These are phyloP conservation scores for Phytophthora pluvialis DNA, from an alignment of 352 stramenopile species.

Conservation along the genomic window DNA sequence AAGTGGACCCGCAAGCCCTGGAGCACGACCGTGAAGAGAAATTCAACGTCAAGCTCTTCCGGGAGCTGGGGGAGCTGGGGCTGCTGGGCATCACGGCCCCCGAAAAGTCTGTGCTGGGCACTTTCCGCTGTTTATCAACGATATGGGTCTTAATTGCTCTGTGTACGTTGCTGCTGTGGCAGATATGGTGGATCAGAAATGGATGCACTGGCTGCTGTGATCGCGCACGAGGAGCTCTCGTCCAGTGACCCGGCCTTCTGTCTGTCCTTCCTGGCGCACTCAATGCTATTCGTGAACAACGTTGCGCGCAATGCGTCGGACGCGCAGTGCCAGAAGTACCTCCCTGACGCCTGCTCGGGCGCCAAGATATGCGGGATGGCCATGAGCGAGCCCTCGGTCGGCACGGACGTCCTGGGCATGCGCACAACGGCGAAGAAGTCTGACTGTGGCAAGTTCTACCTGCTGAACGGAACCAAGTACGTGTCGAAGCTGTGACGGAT, in stretches of 20 bases:
- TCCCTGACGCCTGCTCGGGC: constrained; percentile 93
- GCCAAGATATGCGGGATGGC: constrained; percentile 98
- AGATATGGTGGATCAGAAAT: constrained; percentile 96
- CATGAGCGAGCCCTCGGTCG: constrained; percentile 98
- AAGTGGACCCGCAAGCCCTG: constrained; percentile 98
- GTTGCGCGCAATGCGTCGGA: constrained; percentile 90
- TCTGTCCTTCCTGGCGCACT: constrained; percentile 96
- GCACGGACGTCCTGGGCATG: constrained; percentile 96
- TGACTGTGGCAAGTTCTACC: constrained; percentile 90
- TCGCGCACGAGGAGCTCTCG: constrained; percentile 95
- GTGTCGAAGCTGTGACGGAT: constrained; percentile 19
- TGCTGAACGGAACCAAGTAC: constrained; percentile 89
- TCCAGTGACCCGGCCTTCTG: constrained; percentile 98
- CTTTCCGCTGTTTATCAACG: background rate
- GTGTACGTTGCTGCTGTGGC: background rate
- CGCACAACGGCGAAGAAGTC: constrained; percentile 92
- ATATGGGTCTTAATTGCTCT: background rate
- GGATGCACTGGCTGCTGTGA: constrained; percentile 94
- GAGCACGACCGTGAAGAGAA: constrained; percentile 96
- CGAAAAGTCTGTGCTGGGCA: constrained; percentile 83
- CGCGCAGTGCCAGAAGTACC: constrained; percentile 86
- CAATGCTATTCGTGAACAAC: constrained; percentile 96
- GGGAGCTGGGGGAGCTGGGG: constrained; percentile 94
- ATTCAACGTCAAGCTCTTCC: constrained; percentile 97
- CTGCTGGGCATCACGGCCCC: constrained; percentile 96